Percentiles rank a stretch among this genome's conserved stretches.
phyloP scores from a whole-genome alignment of 2,329 filamentous ascomycete genomes.

The Sordariomycetes sp. region DNA sequence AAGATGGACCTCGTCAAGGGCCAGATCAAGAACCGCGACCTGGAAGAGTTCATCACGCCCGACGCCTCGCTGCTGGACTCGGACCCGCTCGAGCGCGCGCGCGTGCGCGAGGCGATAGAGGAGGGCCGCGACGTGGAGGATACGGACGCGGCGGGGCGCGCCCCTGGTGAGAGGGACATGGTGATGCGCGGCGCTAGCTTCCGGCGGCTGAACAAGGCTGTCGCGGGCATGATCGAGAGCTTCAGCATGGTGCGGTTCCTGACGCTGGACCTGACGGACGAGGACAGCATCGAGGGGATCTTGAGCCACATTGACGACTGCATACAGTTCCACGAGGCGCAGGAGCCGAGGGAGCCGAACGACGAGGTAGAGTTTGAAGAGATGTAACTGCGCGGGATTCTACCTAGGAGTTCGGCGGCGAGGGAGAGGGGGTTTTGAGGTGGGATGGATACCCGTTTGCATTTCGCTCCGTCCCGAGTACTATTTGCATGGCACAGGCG shows the following conservation, averaged over 20 bases:
- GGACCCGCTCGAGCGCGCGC: constrained; percentile 46
- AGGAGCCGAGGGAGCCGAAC: constrained; percentile 76
- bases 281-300: constrained; percentile 78
- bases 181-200: constrained; percentile 78
- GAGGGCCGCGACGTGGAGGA: constrained; percentile 36
- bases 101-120: constrained; percentile 24
- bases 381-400: neutral
- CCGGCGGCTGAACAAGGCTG: constrained; percentile 72
- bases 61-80: constrained; percentile 76
- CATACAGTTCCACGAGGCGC: constrained; percentile 86
- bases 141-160: constrained; percentile 35
- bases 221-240: constrained; percentile 85
- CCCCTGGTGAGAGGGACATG: constrained; percentile 55
- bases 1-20: constrained; percentile 98
- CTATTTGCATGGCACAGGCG: constrained; percentile 3
- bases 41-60: constrained; percentile 84
- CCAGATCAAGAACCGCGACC: constrained; percentile 73
- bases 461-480: neutral
- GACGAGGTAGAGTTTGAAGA: constrained; percentile 39
- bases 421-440: neutral
- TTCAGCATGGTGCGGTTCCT: constrained; percentile 98
- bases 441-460: neutral
- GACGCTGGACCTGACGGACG: constrained; percentile 78
- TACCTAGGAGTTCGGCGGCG: neutral
- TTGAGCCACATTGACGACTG: constrained; percentile 91